phyloP scores from a whole-genome alignment of 192 early-diverging fungal genomes.

The Podila clonocystis region DNA sequence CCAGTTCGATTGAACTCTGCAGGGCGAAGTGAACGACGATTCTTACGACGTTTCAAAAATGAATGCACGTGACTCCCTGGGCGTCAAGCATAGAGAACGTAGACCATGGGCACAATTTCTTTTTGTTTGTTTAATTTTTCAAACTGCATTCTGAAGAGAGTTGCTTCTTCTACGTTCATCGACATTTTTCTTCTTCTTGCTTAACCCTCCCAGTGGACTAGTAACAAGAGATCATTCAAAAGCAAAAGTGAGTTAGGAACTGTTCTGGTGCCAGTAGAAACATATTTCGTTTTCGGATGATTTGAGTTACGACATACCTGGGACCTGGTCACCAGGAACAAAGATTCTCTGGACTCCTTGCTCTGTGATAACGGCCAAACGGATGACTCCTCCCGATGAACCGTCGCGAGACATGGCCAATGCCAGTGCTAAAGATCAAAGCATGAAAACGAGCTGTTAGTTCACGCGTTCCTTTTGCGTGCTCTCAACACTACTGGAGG shows the following conservation, averaged over 20 bases:
- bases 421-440: slow-evolving; percentile 73
- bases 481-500: background rate
- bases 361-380: slow-evolving; percentile 93
- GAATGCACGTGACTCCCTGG: no score
- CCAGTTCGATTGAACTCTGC: no score
- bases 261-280: background rate
- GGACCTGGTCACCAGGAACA: slow-evolving; percentile 84
- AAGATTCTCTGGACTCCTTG: slow-evolving; percentile 90
- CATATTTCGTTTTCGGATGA: no score
- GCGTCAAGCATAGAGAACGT: no score
- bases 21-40: no score
- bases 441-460: background rate
- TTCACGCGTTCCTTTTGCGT: no score
- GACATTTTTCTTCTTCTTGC: background rate
- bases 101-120: no score
- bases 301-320: slow-evolving; percentile 43
- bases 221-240: background rate
- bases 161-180: no score
- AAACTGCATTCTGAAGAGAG: background rate
- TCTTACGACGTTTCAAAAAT: no score
- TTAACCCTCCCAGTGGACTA: slow-evolving; percentile 46
- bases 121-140: background rate
- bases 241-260: background rate
- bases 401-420: slow-evolving; percentile 97
- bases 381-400: slow-evolving; percentile 95